phyloP scores from a whole-genome alignment of 164 flowering plant genomes.

The Euptelea pleiosperma region DNA sequence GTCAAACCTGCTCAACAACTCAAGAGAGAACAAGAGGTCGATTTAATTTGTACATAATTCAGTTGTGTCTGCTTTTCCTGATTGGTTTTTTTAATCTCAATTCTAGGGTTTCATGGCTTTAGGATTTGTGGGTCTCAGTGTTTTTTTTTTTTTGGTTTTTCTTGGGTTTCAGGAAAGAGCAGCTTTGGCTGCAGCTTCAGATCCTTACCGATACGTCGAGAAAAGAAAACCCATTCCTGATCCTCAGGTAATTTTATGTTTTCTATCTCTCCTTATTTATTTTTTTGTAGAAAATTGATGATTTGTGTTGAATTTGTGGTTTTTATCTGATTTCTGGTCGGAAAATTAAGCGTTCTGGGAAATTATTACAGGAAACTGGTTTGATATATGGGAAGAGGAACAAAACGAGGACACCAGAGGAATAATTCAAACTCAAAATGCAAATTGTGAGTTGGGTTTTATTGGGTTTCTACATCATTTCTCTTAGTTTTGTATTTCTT shows the following conservation, averaged over 20 bases:
- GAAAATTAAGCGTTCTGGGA: neutral
- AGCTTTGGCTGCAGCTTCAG: constrained; percentile 61
- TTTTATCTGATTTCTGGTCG: neutral
- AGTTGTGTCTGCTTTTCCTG: neutral
- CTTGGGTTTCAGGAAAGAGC: constrained; percentile 55
- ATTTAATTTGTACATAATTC: neutral
- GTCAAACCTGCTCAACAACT: constrained; percentile 88
- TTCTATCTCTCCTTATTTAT: neutral
- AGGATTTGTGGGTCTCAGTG: neutral
- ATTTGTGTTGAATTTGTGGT: neutral
- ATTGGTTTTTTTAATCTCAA: neutral
- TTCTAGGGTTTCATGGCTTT: neutral
- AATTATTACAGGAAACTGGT: constrained; percentile 55
- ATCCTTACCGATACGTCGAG: constrained; percentile 66
- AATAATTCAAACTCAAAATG: constrained; percentile 12
- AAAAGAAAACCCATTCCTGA: constrained; percentile 73
- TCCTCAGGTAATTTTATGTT: constrained; percentile 56
- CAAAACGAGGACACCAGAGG: constrained; percentile 30
- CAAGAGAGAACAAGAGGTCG: constrained; percentile 67
- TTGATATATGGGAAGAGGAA: constrained; percentile 73
- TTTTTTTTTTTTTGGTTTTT: neutral
- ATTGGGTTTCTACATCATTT: neutral
- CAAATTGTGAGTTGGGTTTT: constrained; percentile 11
- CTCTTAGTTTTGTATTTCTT: neutral
- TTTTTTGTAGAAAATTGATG: neutral